Evolutionary conservation across 2,329 filamentous ascomycete genomes (phyloP).

Genomic region (Alternaria sp.): DNA sequence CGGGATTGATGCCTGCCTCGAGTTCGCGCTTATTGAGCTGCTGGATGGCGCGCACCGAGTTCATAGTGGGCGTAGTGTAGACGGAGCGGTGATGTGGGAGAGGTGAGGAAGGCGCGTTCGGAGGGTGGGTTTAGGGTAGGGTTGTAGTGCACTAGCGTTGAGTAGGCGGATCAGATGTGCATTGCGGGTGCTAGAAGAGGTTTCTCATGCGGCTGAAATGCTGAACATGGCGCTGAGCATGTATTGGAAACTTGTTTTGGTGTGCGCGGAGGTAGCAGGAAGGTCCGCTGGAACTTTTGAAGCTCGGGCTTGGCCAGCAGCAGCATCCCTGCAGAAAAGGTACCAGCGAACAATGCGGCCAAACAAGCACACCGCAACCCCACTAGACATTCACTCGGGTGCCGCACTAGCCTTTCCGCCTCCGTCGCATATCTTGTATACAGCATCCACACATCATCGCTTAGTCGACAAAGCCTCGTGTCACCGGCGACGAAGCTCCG

Average conservation of each 20-base stretch:
- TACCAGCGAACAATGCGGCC: conserved; percentile 31
- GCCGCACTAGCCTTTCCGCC: conserved; percentile 21
- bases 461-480: background rate
- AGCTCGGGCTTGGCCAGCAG: conserved; percentile 42
- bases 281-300: conserved; percentile 27
- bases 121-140: background rate
- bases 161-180: background rate
- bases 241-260: background rate
- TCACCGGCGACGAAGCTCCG: conserved; percentile 24
- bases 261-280: conserved; percentile 3
- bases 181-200: background rate
- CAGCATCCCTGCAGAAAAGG: conserved; percentile 43
- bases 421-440: conserved; percentile 1
- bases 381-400: conserved; percentile 23
- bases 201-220: background rate
- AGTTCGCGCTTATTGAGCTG: conserved; percentile 94
- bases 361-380: conserved; percentile 33
- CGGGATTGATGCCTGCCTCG: conserved; percentile 83
- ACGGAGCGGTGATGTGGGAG: conserved; percentile 1
- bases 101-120: conserved; percentile 17
- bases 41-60: conserved; percentile 91
- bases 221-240: background rate
- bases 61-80: conserved; percentile 69
- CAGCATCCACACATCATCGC: background rate
- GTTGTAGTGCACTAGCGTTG: background rate